These are phyloP conservation scores for Miscanthus lutarioriparius DNA, from an alignment of 176 grass and related monocot species.

Conservation along the genomic window DNA sequence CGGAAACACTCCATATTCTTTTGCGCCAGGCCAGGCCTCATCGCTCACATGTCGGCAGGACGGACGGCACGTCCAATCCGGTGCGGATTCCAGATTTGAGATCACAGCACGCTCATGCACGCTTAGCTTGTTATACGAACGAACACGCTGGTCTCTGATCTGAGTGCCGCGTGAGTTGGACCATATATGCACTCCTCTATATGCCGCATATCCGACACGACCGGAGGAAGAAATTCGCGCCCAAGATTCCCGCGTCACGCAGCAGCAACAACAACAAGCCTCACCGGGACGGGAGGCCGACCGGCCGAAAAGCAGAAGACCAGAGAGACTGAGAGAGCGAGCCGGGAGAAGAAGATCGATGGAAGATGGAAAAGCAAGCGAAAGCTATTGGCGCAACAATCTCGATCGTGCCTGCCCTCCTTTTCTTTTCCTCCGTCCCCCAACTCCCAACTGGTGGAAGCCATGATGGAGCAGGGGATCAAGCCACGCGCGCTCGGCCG, in stretches of 20 bases:
- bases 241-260: slow-evolving; percentile 35
- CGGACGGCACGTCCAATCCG: neutral
- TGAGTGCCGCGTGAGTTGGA: neutral
- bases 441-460: slow-evolving; percentile 20
- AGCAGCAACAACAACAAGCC: neutral
- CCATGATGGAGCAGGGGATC: slow-evolving; percentile 23
- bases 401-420: neutral
- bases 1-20: neutral
- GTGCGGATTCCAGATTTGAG: neutral
- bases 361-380: neutral
- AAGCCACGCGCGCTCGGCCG: slow-evolving; percentile 5
- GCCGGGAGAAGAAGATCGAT: neutral
- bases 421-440: neutral
- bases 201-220: too few relatives aligned
- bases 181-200: neutral
- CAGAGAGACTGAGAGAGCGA: neutral
- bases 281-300: neutral
- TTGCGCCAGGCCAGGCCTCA: neutral
- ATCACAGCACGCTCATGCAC: neutral
- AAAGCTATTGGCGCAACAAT: neutral
- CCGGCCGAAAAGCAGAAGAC: neutral
- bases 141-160: neutral
- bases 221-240: neutral
- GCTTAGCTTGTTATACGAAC: neutral
- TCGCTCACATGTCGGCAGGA: neutral